These are phyloP conservation scores for Pythium chondricola DNA, from an alignment of 352 stramenopile species.

Conservation along the genomic window DNA sequence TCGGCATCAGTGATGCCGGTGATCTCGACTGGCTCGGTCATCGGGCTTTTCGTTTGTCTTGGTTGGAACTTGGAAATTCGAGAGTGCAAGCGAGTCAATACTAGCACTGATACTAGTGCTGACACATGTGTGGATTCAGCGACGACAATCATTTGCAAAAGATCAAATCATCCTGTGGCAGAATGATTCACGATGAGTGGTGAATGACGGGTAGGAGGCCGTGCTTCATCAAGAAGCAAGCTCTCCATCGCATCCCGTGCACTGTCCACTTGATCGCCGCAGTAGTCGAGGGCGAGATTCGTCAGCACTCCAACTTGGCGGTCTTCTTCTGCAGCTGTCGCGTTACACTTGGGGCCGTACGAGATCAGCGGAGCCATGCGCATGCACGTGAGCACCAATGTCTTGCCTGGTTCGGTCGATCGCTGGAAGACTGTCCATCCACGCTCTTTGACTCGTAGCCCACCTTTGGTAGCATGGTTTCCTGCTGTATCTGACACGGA, in stretches of 20 bases:
- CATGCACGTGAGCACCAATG: constrained; percentile 21
- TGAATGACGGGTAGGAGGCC: too few relatives aligned
- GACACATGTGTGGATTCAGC: too few relatives aligned
- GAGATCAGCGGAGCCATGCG: constrained; percentile 23
- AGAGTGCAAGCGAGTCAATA: too few relatives aligned
- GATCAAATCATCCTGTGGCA: too few relatives aligned
- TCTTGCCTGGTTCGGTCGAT: background rate
- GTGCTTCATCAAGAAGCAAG: constrained; percentile 21
- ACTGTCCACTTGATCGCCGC: constrained; percentile 24
- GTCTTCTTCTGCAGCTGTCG: constrained; percentile 1
- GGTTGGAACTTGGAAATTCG: too few relatives aligned
- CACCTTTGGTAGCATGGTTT: background rate
- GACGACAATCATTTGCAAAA: too few relatives aligned
- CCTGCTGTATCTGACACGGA: constrained; percentile 12
- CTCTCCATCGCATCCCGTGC: constrained; percentile 27
- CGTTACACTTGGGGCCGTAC: background rate
- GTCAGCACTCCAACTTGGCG: constrained; percentile 23
- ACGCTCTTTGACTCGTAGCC: constrained; percentile 8
- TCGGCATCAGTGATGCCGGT: too few relatives aligned
- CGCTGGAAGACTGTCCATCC: constrained; percentile 13
- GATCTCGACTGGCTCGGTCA: too few relatives aligned
- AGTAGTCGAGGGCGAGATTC: constrained; percentile 27
- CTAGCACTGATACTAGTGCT: too few relatives aligned
- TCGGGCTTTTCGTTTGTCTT: too few relatives aligned
- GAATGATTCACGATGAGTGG: too few relatives aligned